phyloP scores from a whole-genome alignment of 805 yeast genomes.

The Yamadazyma scolyti region DNA sequence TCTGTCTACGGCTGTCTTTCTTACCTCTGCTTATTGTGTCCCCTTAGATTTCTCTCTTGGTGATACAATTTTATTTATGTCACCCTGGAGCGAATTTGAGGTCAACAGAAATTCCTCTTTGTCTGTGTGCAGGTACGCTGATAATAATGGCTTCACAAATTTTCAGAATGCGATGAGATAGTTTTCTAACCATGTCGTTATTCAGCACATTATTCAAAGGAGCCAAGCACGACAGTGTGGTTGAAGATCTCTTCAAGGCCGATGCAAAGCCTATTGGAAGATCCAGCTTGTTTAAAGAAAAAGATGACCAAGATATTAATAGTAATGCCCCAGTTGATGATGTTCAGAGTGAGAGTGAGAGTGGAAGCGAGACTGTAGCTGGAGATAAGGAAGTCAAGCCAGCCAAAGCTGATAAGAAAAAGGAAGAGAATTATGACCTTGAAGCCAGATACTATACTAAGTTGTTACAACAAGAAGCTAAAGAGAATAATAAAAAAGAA shows the following conservation, averaged over 20 bases:
- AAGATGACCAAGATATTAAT: constrained; percentile 17
- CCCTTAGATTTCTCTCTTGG: too few species aligned
- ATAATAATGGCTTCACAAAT: constrained; percentile 4
- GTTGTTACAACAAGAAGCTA: constrained; percentile 32
- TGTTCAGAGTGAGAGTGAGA: constrained; percentile 27
- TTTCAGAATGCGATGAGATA: constrained; percentile 13
- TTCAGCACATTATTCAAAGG: constrained; percentile 32
- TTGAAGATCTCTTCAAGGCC: constrained; percentile 27
- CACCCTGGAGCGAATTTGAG: constrained; percentile 1
- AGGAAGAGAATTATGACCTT: constrained; percentile 39
- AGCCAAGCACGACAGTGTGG: constrained; percentile 23
- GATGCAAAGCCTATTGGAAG: constrained; percentile 43
- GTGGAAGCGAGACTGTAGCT: constrained; percentile 37
- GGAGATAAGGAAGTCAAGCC: constrained; percentile 20
- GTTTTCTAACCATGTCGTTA: constrained; percentile 24
- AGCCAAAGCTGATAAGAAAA: too few species aligned
- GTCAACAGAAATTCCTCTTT: too few species aligned
- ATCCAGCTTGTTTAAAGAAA: constrained; percentile 19
- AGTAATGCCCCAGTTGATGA: constrained; percentile 9
- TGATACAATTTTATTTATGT: too few species aligned
- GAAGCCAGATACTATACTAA: constrained; percentile 54
- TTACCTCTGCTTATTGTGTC: too few species aligned
- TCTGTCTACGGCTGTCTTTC: too few species aligned
- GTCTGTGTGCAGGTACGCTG: constrained; percentile 6
- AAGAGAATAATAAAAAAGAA: constrained; percentile 5